These are phyloP conservation scores for Lomentospora prolificans DNA, from an alignment of 2,329 filamentous ascomycete genomes.

Conservation along the genomic window DNA sequence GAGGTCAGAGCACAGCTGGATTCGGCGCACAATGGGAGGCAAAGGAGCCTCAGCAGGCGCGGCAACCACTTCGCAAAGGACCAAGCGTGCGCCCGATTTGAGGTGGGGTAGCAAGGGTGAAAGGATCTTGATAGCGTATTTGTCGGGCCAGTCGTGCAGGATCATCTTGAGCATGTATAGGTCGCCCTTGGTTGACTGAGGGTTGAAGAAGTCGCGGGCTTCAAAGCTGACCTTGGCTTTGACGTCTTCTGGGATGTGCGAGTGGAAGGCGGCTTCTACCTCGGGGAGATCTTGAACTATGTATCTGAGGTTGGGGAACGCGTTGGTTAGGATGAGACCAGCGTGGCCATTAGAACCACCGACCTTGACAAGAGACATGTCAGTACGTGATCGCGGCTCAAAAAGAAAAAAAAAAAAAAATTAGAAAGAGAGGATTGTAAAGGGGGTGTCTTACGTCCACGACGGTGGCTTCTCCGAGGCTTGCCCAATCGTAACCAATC, in stretches of 20 bases:
- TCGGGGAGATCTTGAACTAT: slow-evolving; percentile 35
- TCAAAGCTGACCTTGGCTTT: slow-evolving; percentile 23
- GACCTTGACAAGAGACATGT: slow-evolving; percentile 18
- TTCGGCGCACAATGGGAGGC: neutral
- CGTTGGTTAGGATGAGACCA: slow-evolving; percentile 18
- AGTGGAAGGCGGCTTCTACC: slow-evolving; percentile 23
- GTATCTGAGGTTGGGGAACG: slow-evolving; percentile 25
- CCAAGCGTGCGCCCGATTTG: slow-evolving; percentile 29
- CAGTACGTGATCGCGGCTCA: slow-evolving; percentile 4
- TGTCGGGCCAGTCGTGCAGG: slow-evolving; percentile 46
- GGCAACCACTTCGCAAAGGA: slow-evolving; percentile 29
- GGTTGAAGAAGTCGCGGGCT: slow-evolving; percentile 28
- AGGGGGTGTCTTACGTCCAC: slow-evolving; percentile 11
- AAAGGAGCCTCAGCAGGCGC: slow-evolving; percentile 19
- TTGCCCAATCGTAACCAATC: slow-evolving; percentile 11
- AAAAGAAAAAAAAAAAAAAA: too few relatives aligned
- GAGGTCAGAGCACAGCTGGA: slow-evolving; percentile 21
- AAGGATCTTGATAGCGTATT: slow-evolving; percentile 28
- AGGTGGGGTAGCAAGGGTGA: slow-evolving; percentile 32
- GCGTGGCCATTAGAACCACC: slow-evolving; percentile 33
- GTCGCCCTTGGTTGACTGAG: slow-evolving; percentile 30
- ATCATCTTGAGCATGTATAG: slow-evolving; percentile 44
- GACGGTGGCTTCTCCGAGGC: slow-evolving; percentile 8
- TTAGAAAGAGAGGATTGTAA: too few relatives aligned
- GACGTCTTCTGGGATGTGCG: slow-evolving; percentile 23